Base-by-base conservation (phyloP, 73 alveolate species). In the Halteria grandinella region DNA sequence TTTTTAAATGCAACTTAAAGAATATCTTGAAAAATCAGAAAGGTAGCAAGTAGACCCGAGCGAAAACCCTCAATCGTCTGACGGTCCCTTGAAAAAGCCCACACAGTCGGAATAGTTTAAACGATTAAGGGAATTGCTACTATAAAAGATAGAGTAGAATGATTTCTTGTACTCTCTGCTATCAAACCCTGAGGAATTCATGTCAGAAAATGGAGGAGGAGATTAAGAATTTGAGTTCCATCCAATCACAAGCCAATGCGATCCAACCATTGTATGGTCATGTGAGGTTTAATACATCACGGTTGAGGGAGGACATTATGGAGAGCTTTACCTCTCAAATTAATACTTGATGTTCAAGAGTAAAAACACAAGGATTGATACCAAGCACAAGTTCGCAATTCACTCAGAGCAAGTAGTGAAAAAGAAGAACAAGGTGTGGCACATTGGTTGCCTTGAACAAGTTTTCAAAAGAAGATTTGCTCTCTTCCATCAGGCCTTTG, bases 401-500 rank as follows among this genome's bases (percentile, higher is more conserved):
- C n/a, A n/a, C n/a, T 24, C 47, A 36, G 80, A 66, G 15, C 36
- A 21, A 24, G 21, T 23, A 66, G 11, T 44, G 54, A 21, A 17
- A 18, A 43, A 75, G 69, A 43, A 24, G 11, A 55, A 36, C 29
- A 75, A 58, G 37, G 49, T 45, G 15, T 58, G 71, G 70, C 45
- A 57, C 12, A 28, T 32, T 34, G n/a, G 33, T 0, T 77, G 59
- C 15, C n/a, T 75, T 2, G 73, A 55, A 17, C 25, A 75, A 33
- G 41, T 75, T 1, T 55, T 75, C 33, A 41, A 29, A 36, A 12
- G 79, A 43, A 75, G 87, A 29, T 75, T 58, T 36, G 21, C 59
- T n/a, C 58, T 75, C 3, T 47, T 75, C 4, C 77, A 75, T n/a
- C 59, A 55, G 17, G 87, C 79, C 33, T 37, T 69, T 23, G 87